Evolutionary conservation across 768 basidiomycete species (phyloP).

Genomic region (Pseudohyphozyma bogoriensis): DNA sequence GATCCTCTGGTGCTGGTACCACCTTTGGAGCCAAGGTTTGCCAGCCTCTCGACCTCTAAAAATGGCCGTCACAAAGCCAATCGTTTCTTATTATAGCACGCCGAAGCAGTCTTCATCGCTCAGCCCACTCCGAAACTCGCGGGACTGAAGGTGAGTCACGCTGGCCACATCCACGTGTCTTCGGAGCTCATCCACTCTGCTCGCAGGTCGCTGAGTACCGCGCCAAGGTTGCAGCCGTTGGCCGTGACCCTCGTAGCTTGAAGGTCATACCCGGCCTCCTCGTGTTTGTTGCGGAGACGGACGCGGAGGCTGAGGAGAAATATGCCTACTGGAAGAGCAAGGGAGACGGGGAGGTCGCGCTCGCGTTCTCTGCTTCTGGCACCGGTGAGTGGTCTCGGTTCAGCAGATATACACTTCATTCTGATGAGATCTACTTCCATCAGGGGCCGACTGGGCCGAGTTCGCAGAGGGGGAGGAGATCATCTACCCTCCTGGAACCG

Average conservation of each 20-base stretch:
- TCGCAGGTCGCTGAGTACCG: not conserved
- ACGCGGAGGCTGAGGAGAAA: conserved; percentile 3
- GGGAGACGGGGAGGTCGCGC: not conserved
- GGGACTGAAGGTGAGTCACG: not conserved
- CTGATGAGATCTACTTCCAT: not conserved
- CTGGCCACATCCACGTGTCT: no score
- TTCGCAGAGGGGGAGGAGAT: not conserved
- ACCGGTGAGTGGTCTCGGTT: not conserved
- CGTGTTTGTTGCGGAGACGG: not conserved
- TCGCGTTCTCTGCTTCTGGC: not conserved
- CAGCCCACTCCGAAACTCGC: not conserved
- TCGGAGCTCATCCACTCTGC: not conserved
- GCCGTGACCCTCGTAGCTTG: conserved; percentile 1
- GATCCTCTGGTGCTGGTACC: not conserved
- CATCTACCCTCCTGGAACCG: not conserved
- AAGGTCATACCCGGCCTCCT: not conserved
- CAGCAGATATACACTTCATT: not conserved
- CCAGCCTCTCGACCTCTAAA: no score
- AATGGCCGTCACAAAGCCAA: not conserved
- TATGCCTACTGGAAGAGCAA: not conserved
- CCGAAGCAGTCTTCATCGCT: conserved; percentile 8
- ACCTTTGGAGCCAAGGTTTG: conserved; percentile 1
- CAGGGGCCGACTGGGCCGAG: not conserved
- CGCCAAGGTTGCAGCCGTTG: not conserved
- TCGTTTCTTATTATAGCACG: not conserved